Base-by-base conservation (phyloP, 805 yeast genomes). In the Myxozyma sirexii region DNA sequence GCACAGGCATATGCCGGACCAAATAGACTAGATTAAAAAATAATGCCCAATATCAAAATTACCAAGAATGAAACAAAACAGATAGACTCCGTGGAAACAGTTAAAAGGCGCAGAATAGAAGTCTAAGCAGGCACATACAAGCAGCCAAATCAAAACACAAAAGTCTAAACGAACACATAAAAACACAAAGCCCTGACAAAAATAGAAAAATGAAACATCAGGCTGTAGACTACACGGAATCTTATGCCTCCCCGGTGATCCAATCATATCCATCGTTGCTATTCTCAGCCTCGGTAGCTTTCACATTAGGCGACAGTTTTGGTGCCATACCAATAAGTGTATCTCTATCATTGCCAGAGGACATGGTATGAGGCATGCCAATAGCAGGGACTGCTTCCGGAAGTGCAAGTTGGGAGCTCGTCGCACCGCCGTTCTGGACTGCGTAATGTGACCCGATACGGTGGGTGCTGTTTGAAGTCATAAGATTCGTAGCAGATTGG, bases 311-410 rank as follows among this genome's bases (percentile, higher is more conserved):
- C 21, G 53, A 37, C 15, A 37, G 6, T 13, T 13, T 7, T 24
- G 24, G 43, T 1, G 35, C 15, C 26, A 31, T 23, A 8, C 29
- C 46, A 17, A 39, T 50, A 15, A 24, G 26, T n/a, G 37, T 27
- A 15, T 27, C 54, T 8, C 26, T n/a, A 26, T 39, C 35, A 12
- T 12, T 38, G 19, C 12, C 15, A 2, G 42, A n/a, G 15, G 54
- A 6, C 46, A 50, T 50, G 7, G 37, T 19, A 21, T 38, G 44
- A 7, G 54, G 54, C 38, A 50, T 13, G 17, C 54, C 54, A 4
- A 50, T 41, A 10, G 54, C 54, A 4, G 54, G 54, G 17, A 50
- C 54, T 15, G 54, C 54, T 19, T 50, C 54, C 5, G 54, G 54
- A 4, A 50, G 31, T 10, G 54, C 35, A 4, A 50, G 54, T 26